Evolutionary conservation across 2,329 filamentous ascomycete genomes (phyloP), one percentile per base, ranked within the genome.

Genomic region (Phyllosticta paracitricarpa): DNA sequence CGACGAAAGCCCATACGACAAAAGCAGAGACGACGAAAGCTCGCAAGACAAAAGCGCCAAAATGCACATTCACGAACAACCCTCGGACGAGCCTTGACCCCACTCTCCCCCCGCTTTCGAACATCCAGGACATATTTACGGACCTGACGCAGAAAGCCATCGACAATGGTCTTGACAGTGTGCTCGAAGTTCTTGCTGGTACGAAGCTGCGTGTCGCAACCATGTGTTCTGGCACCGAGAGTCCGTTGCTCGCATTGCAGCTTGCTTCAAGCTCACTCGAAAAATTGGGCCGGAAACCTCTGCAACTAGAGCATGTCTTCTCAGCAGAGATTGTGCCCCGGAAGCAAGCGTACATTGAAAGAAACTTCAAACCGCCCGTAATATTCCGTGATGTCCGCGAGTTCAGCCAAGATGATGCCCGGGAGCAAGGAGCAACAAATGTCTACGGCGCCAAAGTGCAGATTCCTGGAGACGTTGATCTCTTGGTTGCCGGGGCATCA

Each of bases 171-270:
- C 65, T 81, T 9, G 57, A 67, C 30, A 61, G 75, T 57, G 70
- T 76, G 1, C 52, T 79, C 1, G 28, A 68, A 2, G 65, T 72
- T 56, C 65, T 79, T 1, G 67, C 71, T 8, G 68, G 68, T 2
- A 68, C 75, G 6, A 57, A 62, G 4, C 66, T 88, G 0, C 73
- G 79, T 8, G 76, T 91, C 26, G 88, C 81, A 0, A 93, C 89
- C 0, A 84, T 91, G 77, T 92, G 88, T 69, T 91, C 88, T 1
- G 89, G 89, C 0, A 92, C 89, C 0, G 89, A 93, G 66, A 84
- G 84, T 4, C 89, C 89, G 0, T 73, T 93, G 1, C 76, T 91
- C 1, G 85, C 86, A 0, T 69, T 91, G 14, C 75, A 83, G 14
- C 76, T 86, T 70, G 73, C 90, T 0, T 67, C 67, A 0, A 54